A percentile compares a stretch with the other conserved stretches of the same genome.
These are phyloP conservation scores for Excoecaria cochinchinensis DNA, from an alignment of 345 rosid species.

Conservation along the genomic window DNA sequence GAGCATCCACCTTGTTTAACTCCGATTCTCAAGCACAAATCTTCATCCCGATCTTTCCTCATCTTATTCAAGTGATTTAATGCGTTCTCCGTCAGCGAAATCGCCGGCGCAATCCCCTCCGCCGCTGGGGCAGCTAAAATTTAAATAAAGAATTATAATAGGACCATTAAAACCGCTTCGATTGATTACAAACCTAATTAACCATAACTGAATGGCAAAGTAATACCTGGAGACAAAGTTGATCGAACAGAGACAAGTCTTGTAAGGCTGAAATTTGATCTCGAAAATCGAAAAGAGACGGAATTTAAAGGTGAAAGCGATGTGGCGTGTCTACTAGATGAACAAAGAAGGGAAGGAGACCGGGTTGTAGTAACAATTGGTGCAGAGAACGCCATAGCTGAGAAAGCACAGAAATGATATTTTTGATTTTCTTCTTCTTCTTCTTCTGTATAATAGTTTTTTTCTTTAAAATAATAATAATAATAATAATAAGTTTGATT, in stretches of 20 bases:
- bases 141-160: not conserved
- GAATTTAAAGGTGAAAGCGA: conserved; percentile 24
- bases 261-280: conserved; percentile 38
- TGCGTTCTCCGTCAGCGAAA: conserved; percentile 67
- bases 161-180: not conserved
- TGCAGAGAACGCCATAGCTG: conserved; percentile 53
- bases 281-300: conserved; percentile 39
- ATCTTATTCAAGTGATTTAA: conserved; percentile 79
- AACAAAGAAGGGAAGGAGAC: conserved; percentile 33
- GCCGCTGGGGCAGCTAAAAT: conserved; percentile 38
- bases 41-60: conserved; percentile 65
- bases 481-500: not conserved
- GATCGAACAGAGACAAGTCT: conserved; percentile 52
- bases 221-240: conserved; percentile 50
- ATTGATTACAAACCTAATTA: too few species aligned
- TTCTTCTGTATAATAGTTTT: too few species aligned
- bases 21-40: conserved; percentile 87
- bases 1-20: conserved; percentile 96
- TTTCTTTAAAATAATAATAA: not conserved
- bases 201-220: not conserved
- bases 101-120: conserved; percentile 65
- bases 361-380: conserved; percentile 21
- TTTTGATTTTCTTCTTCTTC: not conserved
- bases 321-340: not conserved
- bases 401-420: not conserved